Evolutionary conservation across 2,329 filamentous ascomycete species (phyloP), one percentile per base, ranked within the genome.

Genomic region (Neurospora sp.): DNA sequence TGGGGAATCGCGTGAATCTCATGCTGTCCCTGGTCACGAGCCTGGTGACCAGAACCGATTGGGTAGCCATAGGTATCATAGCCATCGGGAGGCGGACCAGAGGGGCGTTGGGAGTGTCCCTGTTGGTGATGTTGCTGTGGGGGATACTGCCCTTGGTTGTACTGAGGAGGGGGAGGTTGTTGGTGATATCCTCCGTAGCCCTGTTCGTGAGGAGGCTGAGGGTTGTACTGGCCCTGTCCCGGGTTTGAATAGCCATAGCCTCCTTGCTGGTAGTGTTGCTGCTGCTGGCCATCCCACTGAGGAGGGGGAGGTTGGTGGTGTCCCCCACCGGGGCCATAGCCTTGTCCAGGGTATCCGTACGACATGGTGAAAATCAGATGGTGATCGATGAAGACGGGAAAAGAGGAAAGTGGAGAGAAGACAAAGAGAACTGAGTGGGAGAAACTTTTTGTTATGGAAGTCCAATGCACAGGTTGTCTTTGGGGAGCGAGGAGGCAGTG

Each of bases 51-150:
- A 66, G 78, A 70, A 57, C 75, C 71, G 70, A 79, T 75, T 28
- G 82, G 82, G 74, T 85, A 84, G 66, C 84, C 84, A 74, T 86
- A 84, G 11, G 77, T 74, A 70, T 85, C 83, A 68, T 82, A 76
- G 23, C 80, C 80, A 1, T 70, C 71, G 23, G 73, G 73, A 46
- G 72, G 73, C 38, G 73, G 69, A 17, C 70, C 68, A 43, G 77
- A 76, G 17, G 84, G 83, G 28, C 83, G 82, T 23, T 81, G 78
- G 41, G 82, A 76, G 12, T 76, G 73, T 15, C 80, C 80, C 69
- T 80, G 78, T 62, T 75, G 74, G 67, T 72, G 71, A 66, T 65
- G 75, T 33, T 72, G 72, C 3, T 72, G 73, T 39, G 73, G 73
- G 43, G 69, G 71, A 43, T 73, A 69, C 66, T 72, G 73, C 10